Evolutionary conservation across 1,284 basidiomycete species (phyloP).

Genomic region (Paramarasmius palmivorus): DNA sequence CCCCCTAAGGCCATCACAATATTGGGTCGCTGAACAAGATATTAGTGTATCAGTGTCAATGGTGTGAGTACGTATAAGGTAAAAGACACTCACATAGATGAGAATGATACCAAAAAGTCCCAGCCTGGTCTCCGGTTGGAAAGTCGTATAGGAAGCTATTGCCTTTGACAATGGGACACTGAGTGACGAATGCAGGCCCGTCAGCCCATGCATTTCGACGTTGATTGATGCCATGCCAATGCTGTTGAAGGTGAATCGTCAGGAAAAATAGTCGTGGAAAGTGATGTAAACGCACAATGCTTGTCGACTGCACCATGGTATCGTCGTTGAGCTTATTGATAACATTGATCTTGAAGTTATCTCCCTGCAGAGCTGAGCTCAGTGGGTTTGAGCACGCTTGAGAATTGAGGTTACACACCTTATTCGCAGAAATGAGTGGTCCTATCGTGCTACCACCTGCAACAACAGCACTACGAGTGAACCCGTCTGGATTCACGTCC

Average conservation of each 20-base stretch:
- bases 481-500: neutral
- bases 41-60: neutral
- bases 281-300: neutral
- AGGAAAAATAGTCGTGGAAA: neutral
- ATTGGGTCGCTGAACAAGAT: constrained; percentile 25
- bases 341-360: constrained; percentile 23
- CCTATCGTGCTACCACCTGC: constrained; percentile 12
- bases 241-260: constrained; percentile 22
- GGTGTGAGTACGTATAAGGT: constrained; percentile 8
- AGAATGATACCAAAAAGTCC: constrained; percentile 47
- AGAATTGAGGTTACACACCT: constrained; percentile 7
- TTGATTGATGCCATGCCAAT: constrained; percentile 43
- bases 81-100: constrained; percentile 39
- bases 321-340: constrained; percentile 21
- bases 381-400: neutral
- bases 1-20: constrained; percentile 49
- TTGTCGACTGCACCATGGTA: constrained; percentile 19
- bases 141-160: constrained; percentile 35
- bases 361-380: constrained; percentile 11
- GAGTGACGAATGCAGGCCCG: constrained; percentile 32
- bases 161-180: constrained; percentile 41
- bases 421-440: constrained; percentile 20
- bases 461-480: constrained; percentile 2
- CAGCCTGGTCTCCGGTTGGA: constrained; percentile 32
- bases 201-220: constrained; percentile 32